A percentile compares a stretch with the other conserved stretches of the same genome.
Evolutionary conservation across 495 filamentous ascomycete genomes (phyloP).

Genomic region (Penicillium coffeae): DNA sequence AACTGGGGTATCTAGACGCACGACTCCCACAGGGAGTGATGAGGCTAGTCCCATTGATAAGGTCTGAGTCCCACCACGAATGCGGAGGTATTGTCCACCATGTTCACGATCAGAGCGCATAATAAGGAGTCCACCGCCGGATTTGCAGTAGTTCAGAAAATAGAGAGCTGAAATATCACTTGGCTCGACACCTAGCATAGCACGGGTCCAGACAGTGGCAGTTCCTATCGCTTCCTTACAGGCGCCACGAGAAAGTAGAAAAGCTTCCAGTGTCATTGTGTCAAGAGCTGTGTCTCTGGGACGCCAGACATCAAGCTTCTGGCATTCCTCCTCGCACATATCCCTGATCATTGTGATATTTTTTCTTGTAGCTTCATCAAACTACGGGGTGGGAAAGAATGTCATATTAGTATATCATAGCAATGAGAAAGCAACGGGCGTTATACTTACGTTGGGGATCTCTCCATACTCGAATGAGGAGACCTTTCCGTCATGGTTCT

Average conservation of each 20-base stretch:
- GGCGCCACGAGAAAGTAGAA: constrained; percentile 4
- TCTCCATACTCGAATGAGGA: constrained; percentile 26
- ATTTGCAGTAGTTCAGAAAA: constrained; percentile 47
- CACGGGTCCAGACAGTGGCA: constrained; percentile 8
- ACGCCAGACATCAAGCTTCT: constrained; percentile 5
- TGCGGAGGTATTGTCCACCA: constrained; percentile 44
- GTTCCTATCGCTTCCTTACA: background rate
- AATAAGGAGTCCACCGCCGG: constrained; percentile 34
- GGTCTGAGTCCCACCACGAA: constrained; percentile 16
- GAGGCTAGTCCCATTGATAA: constrained; percentile 26
- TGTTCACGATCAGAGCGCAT: constrained; percentile 40
- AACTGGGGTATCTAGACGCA: constrained; percentile 11
- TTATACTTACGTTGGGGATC: constrained; percentile 29
- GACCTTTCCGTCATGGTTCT: constrained; percentile 25
- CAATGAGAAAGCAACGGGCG: background rate
- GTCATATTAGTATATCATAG: background rate
- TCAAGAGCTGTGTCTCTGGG: constrained; percentile 24
- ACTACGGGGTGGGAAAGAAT: constrained; percentile 1
- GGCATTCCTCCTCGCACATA: constrained; percentile 24
- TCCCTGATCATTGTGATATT: constrained; percentile 13
- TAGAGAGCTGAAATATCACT: constrained; percentile 39
- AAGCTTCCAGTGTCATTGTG: constrained; percentile 27
- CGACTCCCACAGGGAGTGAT: background rate
- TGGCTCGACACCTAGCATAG: constrained; percentile 40
- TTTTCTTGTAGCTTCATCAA: constrained; percentile 2